Evolutionary conservation across 2,329 filamentous ascomycete genomes (phyloP), one percentile per base, ranked within the genome.

Genomic region (Talaromyces sp.): DNA sequence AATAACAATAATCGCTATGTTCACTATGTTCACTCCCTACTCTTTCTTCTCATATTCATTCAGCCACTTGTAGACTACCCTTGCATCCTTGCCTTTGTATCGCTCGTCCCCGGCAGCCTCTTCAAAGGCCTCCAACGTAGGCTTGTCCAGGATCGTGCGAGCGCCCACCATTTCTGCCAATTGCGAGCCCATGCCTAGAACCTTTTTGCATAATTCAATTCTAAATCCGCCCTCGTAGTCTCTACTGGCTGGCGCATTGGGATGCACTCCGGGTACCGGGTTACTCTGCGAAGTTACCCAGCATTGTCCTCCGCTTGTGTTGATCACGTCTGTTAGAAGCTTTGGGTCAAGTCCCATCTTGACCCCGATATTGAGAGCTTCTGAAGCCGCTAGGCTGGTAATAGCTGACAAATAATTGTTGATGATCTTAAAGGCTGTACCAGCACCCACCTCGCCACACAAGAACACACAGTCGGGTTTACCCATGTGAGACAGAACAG

Each of bases 161-260:
- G 80, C 77, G 0, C 81, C 83, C 4, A 84, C 77, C 22, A 77
- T 73, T 63, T 80, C 73, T 17, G 82, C 83, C 69, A 81, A 79
- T 19, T 84, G 78, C 0, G 82, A 75, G 0, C 82, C 84, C 30
- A 86, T 70, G 3, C 75, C 75, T 61, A 86, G 81, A 65, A 85
- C 83, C 67, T 85, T 85, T 63, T 76, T 76, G 81, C 85, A 85
- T 66, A 86, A 66, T 68, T 84, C 77, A 7, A 85, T 80, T 51
- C 82, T 79, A 70, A 86, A 77, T 1, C 75, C 76, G 11, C 73
- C 73, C 59, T 76, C 72, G 57, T 77, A 77, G 15, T 68, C 72
- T 22, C 72, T 68, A 13, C 70, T 75, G 22, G 73, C 74, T 9
- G 76, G 74, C 13, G 75, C 75, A 61, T 74, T 75, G 1, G 75